Evolutionary conservation across 345 rosid genomes (phyloP), one percentile per base, ranked within the genome.

Genomic region (Aquilaria yunnanensis): DNA sequence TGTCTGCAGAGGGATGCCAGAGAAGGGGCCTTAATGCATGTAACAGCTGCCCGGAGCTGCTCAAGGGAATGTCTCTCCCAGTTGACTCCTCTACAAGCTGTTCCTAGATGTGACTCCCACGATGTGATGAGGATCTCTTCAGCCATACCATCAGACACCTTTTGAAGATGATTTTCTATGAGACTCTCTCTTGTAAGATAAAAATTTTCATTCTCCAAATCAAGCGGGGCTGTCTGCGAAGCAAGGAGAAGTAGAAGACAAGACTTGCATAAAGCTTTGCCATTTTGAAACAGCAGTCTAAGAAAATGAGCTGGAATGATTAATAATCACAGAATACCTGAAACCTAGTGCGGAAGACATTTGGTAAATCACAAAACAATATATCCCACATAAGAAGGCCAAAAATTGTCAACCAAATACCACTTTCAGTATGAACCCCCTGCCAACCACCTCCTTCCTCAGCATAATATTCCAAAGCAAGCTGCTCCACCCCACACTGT

Each of bases 401-500:
- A 29, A 90, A 93, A 51, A 93, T 83, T 52, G 92, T 88, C 81
- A 93, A 72, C 98, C 97, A 90, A 54, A 90, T 86, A 70, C 95
- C 95, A 72, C 87, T 88, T 77, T 93, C 98, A 11, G 92, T 72
- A 69, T 90, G 92, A 63, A 86, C 75, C 58, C 98, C 98, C 57
- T 70, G 76, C 97, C 97, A 92, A 72, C 78, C 84, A 54, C 98
- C 96, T 45, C 90, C 96, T 83, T 82, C 89, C 34, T 81, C 81
- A 68, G 83, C 86, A 78, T 90, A 93, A 74, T 86, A 83, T 67
- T 88, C 90, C 79, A 93, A 77, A 51, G 96, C 96, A 16, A 93
- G 97, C 84, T 88, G 85, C 77, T 93, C 98, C 2, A 90, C 97
- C 72, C 96, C 97, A 64, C 96, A 90, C 61, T 86, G 95, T 63